Conservation (phyloP, 352 stramenopile species). For the Pythium brachiatum region DNA sequence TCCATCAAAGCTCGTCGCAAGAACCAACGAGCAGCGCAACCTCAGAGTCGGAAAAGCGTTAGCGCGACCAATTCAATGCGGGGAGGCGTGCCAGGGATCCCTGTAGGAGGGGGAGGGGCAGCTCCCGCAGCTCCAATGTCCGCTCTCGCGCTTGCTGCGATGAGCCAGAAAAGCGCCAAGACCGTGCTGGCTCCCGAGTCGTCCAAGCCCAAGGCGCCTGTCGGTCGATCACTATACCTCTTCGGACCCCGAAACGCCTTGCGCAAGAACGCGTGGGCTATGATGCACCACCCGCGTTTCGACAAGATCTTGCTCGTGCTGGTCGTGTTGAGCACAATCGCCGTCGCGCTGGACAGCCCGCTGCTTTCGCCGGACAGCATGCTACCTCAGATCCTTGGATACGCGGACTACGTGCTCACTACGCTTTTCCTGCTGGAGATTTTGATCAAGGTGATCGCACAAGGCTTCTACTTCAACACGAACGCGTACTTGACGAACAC, state of each 20-base stretch:
- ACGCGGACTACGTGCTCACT: slow-evolving; percentile 56
- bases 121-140: slow-evolving; percentile 18
- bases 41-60: not conserved
- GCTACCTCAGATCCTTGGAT: slow-evolving; percentile 28
- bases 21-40: not conserved
- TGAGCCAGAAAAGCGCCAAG: slow-evolving; percentile 26
- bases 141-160: slow-evolving; percentile 20
- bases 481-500: slow-evolving; percentile 68
- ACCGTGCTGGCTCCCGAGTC: slow-evolving; percentile 9
- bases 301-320: slow-evolving; percentile 66
- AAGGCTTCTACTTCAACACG: slow-evolving; percentile 51
- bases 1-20: not conserved
- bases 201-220: slow-evolving; percentile 12
- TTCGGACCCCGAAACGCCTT: slow-evolving; percentile 34
- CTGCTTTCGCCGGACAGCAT: slow-evolving; percentile 42
- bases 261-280: slow-evolving; percentile 36
- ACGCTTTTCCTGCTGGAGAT: slow-evolving; percentile 76
- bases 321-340: slow-evolving; percentile 58
- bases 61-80: not conserved
- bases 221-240: slow-evolving; percentile 32
- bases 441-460: slow-evolving; percentile 72
- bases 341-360: slow-evolving; percentile 76
- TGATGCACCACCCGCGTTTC: slow-evolving; percentile 57
- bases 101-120: not conserved
- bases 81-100: not conserved